These are phyloP conservation scores for Annulohypoxylon bovei DNA, from an alignment of 495 filamentous ascomycete species.

Conservation along the genomic window DNA sequence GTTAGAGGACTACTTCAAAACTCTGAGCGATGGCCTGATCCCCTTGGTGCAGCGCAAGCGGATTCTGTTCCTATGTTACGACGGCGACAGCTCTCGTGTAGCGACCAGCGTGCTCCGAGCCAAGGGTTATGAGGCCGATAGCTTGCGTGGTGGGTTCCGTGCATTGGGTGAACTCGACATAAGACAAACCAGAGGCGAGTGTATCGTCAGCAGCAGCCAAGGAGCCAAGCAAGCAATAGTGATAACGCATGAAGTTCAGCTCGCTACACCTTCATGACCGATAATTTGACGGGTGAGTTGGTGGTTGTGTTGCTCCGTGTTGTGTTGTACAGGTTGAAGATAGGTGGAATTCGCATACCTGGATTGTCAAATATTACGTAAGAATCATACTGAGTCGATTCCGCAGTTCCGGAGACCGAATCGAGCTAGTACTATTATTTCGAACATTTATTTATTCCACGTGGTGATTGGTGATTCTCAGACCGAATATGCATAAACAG, in stretches of 20 bases:
- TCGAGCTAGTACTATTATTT: no score
- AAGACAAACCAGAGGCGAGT: background rate
- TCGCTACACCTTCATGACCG: constrained; percentile 15
- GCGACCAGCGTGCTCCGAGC: constrained; percentile 64
- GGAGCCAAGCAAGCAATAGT: constrained; percentile 8
- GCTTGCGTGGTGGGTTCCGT: constrained; percentile 57
- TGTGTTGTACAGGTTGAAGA: background rate
- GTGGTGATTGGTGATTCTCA: no score
- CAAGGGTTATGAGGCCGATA: constrained; percentile 61
- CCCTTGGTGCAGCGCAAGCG: constrained; percentile 44
- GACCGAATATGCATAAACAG: no score
- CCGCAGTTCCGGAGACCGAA: no score
- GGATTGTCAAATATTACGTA: background rate
- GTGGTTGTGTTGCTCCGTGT: background rate
- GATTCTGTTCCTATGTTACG: constrained; percentile 62
- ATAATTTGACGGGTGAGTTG: background rate
- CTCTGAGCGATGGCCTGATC: constrained; percentile 32
- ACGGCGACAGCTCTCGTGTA: constrained; percentile 63
- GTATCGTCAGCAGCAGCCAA: background rate
- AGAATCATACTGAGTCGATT: no score
- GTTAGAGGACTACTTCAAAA: constrained; percentile 49
- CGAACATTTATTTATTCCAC: no score
- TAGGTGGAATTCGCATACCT: background rate
- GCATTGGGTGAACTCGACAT: constrained; percentile 14
- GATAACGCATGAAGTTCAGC: constrained; percentile 23